Evolutionary conservation across 2,329 filamentous ascomycete genomes (phyloP).

Genomic region (Sarocladium oryzae): DNA sequence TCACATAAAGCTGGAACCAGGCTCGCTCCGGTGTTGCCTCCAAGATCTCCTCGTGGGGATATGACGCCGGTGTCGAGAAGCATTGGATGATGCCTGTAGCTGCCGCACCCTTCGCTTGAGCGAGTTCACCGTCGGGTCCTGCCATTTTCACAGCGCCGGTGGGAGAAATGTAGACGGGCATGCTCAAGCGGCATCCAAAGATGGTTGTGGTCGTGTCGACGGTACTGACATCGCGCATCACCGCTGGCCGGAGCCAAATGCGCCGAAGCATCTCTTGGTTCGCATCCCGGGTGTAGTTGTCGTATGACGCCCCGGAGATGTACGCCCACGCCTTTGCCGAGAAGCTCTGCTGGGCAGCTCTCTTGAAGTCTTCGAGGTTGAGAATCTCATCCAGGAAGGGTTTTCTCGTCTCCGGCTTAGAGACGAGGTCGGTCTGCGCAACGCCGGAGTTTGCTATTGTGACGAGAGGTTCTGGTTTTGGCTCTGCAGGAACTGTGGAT

Average conservation of each 20-base stretch:
- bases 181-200: background rate
- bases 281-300: no score
- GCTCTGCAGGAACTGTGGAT: background rate
- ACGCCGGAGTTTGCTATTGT: no score
- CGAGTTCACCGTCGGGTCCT: conserved; percentile 52
- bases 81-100: conserved; percentile 49
- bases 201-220: background rate
- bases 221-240: background rate
- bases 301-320: background rate
- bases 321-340: background rate
- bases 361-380: conserved; percentile 27
- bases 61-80: conserved; percentile 56
- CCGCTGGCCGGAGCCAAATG: background rate
- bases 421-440: no score
- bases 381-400: conserved; percentile 47
- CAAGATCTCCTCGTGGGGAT: conserved; percentile 46
- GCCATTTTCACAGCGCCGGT: background rate
- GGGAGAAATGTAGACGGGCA: background rate
- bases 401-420: no score
- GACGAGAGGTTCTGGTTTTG: background rate
- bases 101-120: conserved; percentile 46
- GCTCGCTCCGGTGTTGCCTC: conserved; percentile 15
- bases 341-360: background rate
- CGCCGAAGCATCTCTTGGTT: background rate
- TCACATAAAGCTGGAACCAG: conserved; percentile 59